Evolutionary conservation across 1,284 basidiomycete genomes (phyloP).

Genomic region (Trichosporon sp.): DNA sequence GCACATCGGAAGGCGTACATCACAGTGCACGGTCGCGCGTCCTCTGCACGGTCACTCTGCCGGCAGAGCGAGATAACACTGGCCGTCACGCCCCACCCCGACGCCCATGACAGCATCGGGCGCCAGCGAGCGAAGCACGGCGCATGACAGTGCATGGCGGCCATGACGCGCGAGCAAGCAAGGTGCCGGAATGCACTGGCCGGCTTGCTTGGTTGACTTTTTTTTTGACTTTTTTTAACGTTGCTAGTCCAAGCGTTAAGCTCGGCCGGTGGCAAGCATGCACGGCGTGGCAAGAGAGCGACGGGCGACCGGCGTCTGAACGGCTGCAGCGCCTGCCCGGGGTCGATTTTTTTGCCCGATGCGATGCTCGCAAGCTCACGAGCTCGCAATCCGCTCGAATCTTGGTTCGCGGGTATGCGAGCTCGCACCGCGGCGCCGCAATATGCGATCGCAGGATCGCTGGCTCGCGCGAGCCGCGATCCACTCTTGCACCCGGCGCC

Average conservation of each 20-base stretch:
- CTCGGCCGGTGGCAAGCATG: not conserved
- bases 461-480: not conserved
- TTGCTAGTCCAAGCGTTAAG: not conserved
- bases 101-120: not conserved
- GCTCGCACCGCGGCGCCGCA: not conserved
- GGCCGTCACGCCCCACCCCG: not conserved
- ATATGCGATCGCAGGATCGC: not conserved
- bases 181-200: not conserved
- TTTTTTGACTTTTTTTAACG: not conserved
- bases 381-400: not conserved
- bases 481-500: not conserved
- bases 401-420: not conserved
- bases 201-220: not conserved
- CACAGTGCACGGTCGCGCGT: not conserved
- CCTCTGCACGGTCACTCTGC: not conserved
- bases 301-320: not conserved
- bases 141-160: not conserved
- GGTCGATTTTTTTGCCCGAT: not conserved
- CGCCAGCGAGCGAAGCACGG: no score
- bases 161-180: not conserved
- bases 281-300: not conserved
- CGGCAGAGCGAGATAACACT: not conserved
- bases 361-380: not conserved
- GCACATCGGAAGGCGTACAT: not conserved
- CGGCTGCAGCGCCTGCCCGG: not conserved